Percentiles rank a stretch among this genome's conserved stretches.
These are phyloP conservation scores for Macrocybe gigantea DNA, from an alignment of 768 basidiomycete genomes.

Conservation along the genomic window DNA sequence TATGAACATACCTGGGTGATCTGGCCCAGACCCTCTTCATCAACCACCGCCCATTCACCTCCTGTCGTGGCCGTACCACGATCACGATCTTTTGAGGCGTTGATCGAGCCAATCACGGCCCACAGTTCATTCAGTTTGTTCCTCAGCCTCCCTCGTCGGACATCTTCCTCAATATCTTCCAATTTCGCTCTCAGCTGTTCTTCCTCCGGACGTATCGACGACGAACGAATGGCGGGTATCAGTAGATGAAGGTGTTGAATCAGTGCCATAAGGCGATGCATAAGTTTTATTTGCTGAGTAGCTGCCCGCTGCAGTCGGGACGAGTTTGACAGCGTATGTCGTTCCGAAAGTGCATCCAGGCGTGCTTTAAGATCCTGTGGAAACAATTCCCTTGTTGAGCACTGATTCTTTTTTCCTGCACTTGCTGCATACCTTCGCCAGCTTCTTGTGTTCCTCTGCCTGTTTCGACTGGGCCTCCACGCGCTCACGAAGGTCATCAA, in stretches of 20 bases:
- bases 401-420: neutral
- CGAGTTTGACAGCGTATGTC: conserved; percentile 61
- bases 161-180: conserved; percentile 72
- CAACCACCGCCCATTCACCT: conserved; percentile 78
- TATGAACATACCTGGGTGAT: conserved; percentile 54
- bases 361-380: conserved; percentile 62
- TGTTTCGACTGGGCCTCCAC: conserved; percentile 71
- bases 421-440: conserved; percentile 21
- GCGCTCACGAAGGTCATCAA: conserved; percentile 74
- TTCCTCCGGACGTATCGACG: conserved; percentile 74
- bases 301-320: conserved; percentile 61
- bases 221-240: conserved; percentile 69
- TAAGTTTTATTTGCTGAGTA: conserved; percentile 61
- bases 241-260: conserved; percentile 76
- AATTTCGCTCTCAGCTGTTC: conserved; percentile 65
- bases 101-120: conserved; percentile 75
- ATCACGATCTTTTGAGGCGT: conserved; percentile 51
- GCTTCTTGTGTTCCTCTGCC: conserved; percentile 61
- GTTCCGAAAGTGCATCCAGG: conserved; percentile 51
- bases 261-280: conserved; percentile 62
- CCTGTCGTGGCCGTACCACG: conserved; percentile 34
- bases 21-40: conserved; percentile 76
- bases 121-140: conserved; percentile 81
- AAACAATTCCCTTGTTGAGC: conserved; percentile 2
- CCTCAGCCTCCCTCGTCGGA: conserved; percentile 57